Percentiles rank a stretch among this genome's conserved stretches.
phyloP scores from a whole-genome alignment of 176 grass and related monocot species.

The Saccharum spontaneum region DNA sequence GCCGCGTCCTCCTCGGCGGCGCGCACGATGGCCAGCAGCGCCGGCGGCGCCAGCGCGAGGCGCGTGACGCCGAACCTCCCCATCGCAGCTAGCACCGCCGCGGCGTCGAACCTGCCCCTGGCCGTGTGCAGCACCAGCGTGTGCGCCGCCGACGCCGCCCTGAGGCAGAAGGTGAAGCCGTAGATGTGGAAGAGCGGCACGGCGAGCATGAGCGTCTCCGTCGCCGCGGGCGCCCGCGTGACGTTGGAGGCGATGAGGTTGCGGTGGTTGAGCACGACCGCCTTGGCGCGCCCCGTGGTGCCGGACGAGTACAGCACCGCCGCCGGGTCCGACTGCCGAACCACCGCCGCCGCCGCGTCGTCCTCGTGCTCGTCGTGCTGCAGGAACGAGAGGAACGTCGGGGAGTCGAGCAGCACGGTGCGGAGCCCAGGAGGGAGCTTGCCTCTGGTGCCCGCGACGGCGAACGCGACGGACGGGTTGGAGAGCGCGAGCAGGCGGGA shows the following conservation, averaged over 20 bases:
- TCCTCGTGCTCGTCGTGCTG: background rate
- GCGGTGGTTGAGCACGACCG: background rate
- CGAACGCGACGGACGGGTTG: conserved; percentile 42
- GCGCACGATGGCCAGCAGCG: conserved; percentile 35
- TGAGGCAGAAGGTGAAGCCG: conserved; percentile 48
- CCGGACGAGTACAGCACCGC: background rate
- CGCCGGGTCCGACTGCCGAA: background rate
- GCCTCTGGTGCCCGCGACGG: background rate
- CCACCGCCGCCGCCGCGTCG: background rate
- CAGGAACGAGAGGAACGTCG: conserved; percentile 19
- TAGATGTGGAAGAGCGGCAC: conserved; percentile 57
- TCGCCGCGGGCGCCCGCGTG: background rate
- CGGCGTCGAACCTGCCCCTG: conserved; percentile 29
- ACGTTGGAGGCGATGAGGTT: background rate
- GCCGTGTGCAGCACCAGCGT: conserved; percentile 41
- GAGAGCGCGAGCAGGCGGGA: conserved; percentile 41
- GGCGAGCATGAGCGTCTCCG: conserved; percentile 10
- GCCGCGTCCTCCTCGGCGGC: conserved; percentile 9
- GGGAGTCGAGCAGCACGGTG: conserved; percentile 39
- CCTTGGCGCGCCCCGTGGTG: background rate
- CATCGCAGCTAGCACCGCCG: conserved; percentile 9
- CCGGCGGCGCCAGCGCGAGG: conserved; percentile 36
- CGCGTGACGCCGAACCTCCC: conserved; percentile 21
- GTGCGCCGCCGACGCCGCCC: background rate
- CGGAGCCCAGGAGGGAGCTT: conserved; percentile 32